A percentile compares a stretch with the other conserved stretches of the same genome.
These are phyloP conservation scores for Calonectria multiphialidica DNA, from an alignment of 2,329 filamentous ascomycete genomes.

Conservation along the genomic window DNA sequence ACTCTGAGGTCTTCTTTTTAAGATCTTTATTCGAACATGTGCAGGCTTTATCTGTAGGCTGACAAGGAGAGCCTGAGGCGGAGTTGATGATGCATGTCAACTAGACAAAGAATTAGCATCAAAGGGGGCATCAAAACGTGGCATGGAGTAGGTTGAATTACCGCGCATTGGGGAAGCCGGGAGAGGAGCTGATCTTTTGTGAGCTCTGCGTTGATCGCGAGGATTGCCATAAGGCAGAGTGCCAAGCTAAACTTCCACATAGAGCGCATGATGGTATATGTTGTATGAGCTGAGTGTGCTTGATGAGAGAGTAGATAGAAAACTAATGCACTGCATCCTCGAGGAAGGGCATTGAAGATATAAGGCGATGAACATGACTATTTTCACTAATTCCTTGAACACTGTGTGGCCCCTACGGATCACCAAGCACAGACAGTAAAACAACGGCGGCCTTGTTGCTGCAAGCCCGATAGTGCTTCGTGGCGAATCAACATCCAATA, in stretches of 20 bases:
- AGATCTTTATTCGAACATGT: neutral
- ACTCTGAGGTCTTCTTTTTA: neutral
- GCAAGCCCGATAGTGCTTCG: too few species aligned
- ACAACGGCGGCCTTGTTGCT: neutral
- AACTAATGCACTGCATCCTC: neutral
- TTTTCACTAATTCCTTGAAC: neutral
- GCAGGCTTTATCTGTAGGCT: neutral
- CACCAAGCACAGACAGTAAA: neutral
- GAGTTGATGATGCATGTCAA: neutral
- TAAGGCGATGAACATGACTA: neutral
- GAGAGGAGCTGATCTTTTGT: neutral
- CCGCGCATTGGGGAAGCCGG: neutral
- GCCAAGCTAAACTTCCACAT: neutral
- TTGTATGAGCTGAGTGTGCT: neutral
- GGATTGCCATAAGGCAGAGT: neutral
- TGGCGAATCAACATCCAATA: neutral
- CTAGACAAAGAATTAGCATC: neutral
- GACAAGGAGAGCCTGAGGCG: neutral
- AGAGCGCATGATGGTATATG: neutral
- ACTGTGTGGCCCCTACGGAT: neutral
- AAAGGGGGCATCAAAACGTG: too few species aligned
- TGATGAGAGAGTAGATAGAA: neutral
- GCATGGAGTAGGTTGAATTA: neutral
- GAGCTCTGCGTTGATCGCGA: neutral
- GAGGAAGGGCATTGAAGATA: neutral